A percentile compares a stretch with the other conserved stretches of the same genome.
Evolutionary conservation across 805 yeast genomes (phyloP).

Genomic region (Limtongia smithiae): DNA sequence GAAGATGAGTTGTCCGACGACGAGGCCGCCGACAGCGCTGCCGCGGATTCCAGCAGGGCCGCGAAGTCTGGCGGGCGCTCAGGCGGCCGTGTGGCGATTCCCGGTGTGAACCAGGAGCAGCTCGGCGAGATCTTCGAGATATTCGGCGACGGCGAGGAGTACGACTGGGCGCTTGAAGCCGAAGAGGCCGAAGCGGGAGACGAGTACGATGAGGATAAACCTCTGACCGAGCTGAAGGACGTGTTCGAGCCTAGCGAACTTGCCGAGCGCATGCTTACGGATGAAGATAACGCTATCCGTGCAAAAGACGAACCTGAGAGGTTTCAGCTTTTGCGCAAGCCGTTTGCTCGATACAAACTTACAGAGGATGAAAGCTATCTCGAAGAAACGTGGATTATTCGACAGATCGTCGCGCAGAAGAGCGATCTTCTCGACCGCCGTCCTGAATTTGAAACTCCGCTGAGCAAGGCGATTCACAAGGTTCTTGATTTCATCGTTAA

Average conservation of each 20-base stretch:
- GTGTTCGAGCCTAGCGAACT: constrained; percentile 94
- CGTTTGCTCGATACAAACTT: constrained; percentile 60
- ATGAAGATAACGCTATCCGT: constrained; percentile 83
- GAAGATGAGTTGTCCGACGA: constrained; percentile 95
- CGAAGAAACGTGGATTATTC: constrained; percentile 81
- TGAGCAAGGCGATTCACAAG: constrained; percentile 65
- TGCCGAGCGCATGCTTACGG: constrained; percentile 85
- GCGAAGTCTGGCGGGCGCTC: constrained; percentile 2
- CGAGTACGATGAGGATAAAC: constrained; percentile 36
- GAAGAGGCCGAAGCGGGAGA: constrained; percentile 59
- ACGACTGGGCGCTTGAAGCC: constrained; percentile 96
- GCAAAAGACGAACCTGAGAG: constrained; percentile 89
- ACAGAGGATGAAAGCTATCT: constrained; percentile 61
- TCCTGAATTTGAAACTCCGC: constrained; percentile 41
- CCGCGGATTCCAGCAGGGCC: constrained; percentile 2
- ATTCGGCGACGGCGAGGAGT: constrained; percentile 95
- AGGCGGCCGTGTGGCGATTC: constrained; percentile 33
- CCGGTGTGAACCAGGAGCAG: constrained; percentile 77
- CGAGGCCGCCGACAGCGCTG: constrained; percentile 42
- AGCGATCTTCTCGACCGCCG: constrained; percentile 41
- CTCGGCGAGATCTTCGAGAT: constrained; percentile 90
- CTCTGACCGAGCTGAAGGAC: constrained; percentile 53
- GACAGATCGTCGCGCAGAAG: constrained; percentile 58
- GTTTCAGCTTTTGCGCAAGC: constrained; percentile 70
- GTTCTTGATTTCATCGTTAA: constrained; percentile 68